A percentile compares a stretch with the other conserved stretches of the same genome.
Evolutionary conservation across 225 moss, liverwort and hornwort genomes (phyloP).

Genomic region (Marchantia polymorpha): DNA sequence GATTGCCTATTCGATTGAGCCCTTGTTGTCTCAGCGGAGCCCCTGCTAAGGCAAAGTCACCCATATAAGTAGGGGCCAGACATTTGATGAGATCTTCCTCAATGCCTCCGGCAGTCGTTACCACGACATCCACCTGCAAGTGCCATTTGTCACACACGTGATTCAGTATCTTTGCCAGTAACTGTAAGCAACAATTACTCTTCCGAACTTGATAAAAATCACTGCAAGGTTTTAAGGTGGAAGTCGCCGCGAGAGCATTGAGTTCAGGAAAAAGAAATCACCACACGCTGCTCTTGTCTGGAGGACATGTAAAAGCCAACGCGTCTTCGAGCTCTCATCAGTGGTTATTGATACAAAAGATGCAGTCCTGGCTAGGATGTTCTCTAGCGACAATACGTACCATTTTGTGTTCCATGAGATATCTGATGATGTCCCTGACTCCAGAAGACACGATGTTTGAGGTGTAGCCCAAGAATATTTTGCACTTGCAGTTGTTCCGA

Average conservation of each 20-base stretch:
- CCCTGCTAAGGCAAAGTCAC: conserved; percentile 79
- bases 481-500: conserved; percentile 73
- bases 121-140: conserved; percentile 82
- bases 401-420: conserved; percentile 86
- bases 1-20: conserved; percentile 95
- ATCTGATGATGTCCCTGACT: conserved; percentile 85
- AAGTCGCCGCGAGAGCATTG: too few species aligned
- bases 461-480: conserved; percentile 89
- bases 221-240: too few species aligned
- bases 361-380: too few species aligned
- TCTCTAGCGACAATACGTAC: conserved; percentile 29
- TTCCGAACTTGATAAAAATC: too few species aligned
- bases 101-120: conserved; percentile 93
- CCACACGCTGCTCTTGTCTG: too few species aligned
- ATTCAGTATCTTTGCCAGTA: not conserved
- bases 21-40: conserved; percentile 72
- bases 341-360: too few species aligned
- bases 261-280: too few species aligned
- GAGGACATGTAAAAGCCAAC: too few species aligned
- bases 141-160: not conserved
- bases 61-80: conserved; percentile 86
- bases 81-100: conserved; percentile 99
- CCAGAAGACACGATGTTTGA: conserved; percentile 96
- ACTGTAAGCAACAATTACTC: too few species aligned
- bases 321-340: too few species aligned